These are phyloP conservation scores for Xylariomycetidae sp. DNA, from an alignment of 2,329 filamentous ascomycete species.

Conservation along the genomic window DNA sequence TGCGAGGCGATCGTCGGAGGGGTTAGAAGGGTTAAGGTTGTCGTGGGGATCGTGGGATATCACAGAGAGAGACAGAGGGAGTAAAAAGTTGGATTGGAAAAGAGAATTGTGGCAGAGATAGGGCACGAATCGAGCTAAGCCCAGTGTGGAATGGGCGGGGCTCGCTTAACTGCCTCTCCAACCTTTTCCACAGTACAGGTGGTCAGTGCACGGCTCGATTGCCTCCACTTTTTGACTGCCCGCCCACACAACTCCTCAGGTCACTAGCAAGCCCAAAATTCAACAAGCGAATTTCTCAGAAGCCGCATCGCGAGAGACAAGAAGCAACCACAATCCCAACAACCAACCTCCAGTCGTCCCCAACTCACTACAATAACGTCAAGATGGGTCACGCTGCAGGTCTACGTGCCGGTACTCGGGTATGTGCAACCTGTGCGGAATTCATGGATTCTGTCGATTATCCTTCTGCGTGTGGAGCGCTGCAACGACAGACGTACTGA, in stretches of 20 bases:
- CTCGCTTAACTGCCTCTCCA: slow-evolving; percentile 25
- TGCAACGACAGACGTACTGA: too few relatives aligned
- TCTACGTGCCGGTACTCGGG: slow-evolving; percentile 82
- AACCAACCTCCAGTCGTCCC: slow-evolving; percentile 15
- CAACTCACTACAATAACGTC: slow-evolving; percentile 45
- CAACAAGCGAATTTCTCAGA: slow-evolving; percentile 21
- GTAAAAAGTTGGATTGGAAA: slow-evolving; percentile 14
- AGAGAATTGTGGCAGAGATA: too few relatives aligned
- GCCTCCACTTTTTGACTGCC: too few relatives aligned
- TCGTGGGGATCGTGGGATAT: slow-evolving; percentile 17
- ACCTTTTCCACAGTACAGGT: too few relatives aligned
- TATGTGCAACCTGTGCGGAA: too few relatives aligned
- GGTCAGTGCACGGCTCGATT: too few relatives aligned
- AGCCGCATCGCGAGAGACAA: slow-evolving; percentile 15
- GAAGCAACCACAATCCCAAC: slow-evolving; percentile 14
- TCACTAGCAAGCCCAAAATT: slow-evolving; percentile 19
- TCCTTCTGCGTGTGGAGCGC: too few relatives aligned
- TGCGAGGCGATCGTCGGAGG: too few relatives aligned
- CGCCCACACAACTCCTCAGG: too few relatives aligned
- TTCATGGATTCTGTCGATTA: too few relatives aligned
- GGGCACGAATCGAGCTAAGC: slow-evolving; percentile 20
- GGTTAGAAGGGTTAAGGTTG: slow-evolving; percentile 12
- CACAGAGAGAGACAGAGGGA: too few relatives aligned
- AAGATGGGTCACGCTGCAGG: slow-evolving; percentile 83
- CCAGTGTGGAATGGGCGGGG: slow-evolving; percentile 4